A percentile compares a stretch with the other conserved stretches of the same genome.
These are phyloP conservation scores for Panaeolus cyanescens DNA, from an alignment of 768 basidiomycete genomes.

Conservation along the genomic window DNA sequence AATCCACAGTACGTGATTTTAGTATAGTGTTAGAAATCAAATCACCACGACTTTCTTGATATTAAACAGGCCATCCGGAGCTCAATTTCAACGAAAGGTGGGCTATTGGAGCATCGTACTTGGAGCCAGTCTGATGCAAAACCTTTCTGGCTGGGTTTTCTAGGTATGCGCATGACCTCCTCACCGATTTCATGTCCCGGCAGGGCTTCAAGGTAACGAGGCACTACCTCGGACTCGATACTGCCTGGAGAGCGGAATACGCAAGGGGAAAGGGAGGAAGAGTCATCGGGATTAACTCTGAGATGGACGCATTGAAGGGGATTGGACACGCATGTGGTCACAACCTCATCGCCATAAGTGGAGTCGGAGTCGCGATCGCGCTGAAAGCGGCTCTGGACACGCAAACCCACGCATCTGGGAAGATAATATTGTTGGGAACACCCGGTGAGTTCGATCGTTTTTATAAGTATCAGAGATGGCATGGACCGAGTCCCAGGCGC, in stretches of 20 bases:
- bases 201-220: slow-evolving; percentile 73
- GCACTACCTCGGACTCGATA: slow-evolving; percentile 69
- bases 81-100: slow-evolving; percentile 66
- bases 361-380: slow-evolving; percentile 73
- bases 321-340: slow-evolving; percentile 78
- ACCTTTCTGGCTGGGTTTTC: slow-evolving; percentile 7
- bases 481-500: background rate
- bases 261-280: slow-evolving; percentile 59
- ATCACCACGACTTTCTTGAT: no score
- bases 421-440: slow-evolving; percentile 74
- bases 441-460: slow-evolving; percentile 47
- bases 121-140: background rate
- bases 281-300: slow-evolving; percentile 77
- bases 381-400: slow-evolving; percentile 68
- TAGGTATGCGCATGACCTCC: slow-evolving; percentile 72
- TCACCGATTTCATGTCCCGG: slow-evolving; percentile 66
- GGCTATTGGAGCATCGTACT: slow-evolving; percentile 18
- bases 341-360: slow-evolving; percentile 80
- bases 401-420: slow-evolving; percentile 60
- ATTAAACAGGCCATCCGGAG: slow-evolving; percentile 66
- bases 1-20: slow-evolving; percentile 61
- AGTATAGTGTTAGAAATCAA: no score
- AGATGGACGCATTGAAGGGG: slow-evolving; percentile 68
- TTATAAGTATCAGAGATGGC: background rate
- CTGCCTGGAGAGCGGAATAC: slow-evolving; percentile 80